A percentile compares a stretch with the other conserved stretches of the same genome.
phyloP scores from a whole-genome alignment of 1,284 basidiomycete species.

The Cutaneotrichosporon daszewskae region DNA sequence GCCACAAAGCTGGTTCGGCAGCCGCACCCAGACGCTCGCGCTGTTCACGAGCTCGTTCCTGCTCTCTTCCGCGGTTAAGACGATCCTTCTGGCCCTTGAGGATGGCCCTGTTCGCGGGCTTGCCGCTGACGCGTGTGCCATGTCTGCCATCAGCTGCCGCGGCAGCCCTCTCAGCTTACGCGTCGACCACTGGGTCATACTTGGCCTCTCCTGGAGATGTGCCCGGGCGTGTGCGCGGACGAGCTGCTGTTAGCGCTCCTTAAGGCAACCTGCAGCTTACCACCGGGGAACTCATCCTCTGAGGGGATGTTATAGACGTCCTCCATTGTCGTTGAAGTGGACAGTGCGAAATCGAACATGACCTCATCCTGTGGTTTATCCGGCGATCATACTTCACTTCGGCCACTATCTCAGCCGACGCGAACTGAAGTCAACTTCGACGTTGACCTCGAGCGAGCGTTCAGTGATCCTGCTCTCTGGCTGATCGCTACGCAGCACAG shows the following conservation, averaged over 20 bases:
- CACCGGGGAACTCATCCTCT: conserved; percentile 26
- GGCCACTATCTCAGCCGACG: neutral
- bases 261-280: conserved; percentile 13
- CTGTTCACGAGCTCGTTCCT: no score
- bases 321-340: neutral
- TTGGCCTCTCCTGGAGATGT: conserved; percentile 29
- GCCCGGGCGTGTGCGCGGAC: conserved; percentile 30
- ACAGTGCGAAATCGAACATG: neutral
- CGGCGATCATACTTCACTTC: no score
- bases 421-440: no score
- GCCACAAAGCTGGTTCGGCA: no score
- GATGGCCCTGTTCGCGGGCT: conserved; percentile 55
- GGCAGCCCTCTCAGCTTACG: conserved; percentile 14
- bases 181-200: conserved; percentile 33
- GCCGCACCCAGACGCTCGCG: no score
- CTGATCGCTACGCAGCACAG: neutral
- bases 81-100: conserved; percentile 32
- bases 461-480: no score
- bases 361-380: no score
- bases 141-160: conserved; percentile 42
- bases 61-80: no score
- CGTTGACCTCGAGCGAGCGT: no score
- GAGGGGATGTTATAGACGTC: conserved; percentile 27
- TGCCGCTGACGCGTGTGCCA: conserved; percentile 57
- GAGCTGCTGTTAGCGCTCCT: conserved; percentile 18